Percentiles rank a stretch among this genome's conserved stretches.
Conservation (phyloP, 768 basidiomycete species). For the Boletus rubroflammeus region DNA sequence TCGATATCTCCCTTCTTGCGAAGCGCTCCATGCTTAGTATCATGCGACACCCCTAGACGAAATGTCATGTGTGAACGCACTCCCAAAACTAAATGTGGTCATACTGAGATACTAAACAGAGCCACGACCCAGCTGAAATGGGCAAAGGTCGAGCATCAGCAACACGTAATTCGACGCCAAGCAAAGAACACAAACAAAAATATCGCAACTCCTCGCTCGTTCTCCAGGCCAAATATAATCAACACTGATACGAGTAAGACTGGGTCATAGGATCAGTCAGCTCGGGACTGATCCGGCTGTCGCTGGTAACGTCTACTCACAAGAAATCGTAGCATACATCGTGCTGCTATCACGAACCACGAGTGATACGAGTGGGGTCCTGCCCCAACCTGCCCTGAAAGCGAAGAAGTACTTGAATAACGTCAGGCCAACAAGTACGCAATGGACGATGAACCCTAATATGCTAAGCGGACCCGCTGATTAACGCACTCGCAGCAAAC, state of each 20-base stretch:
- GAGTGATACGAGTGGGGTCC: constrained; percentile 19
- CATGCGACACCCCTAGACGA: constrained; percentile 23
- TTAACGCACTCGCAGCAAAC: neutral
- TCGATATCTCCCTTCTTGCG: neutral
- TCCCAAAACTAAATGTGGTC: neutral
- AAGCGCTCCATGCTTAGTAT: constrained; percentile 23
- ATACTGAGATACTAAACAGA: constrained; percentile 13
- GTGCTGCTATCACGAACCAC: constrained; percentile 16
- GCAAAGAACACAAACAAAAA: constrained; percentile 8
- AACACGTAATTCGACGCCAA: neutral
- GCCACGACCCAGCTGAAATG: constrained; percentile 16
- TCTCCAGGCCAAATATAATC: neutral
- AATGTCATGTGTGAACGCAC: neutral
- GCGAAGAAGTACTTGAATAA: constrained; percentile 17
- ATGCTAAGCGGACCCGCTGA: constrained; percentile 1
- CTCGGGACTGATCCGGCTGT: neutral
- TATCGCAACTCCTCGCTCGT: neutral
- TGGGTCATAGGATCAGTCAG: neutral
- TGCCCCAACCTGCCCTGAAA: constrained; percentile 15
- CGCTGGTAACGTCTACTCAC: constrained; percentile 6
- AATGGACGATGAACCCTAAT: constrained; percentile 11
- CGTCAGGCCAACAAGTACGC: constrained; percentile 13
- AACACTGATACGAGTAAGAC: constrained; percentile 4
- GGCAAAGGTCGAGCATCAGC: neutral
- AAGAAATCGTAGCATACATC: constrained; percentile 1